Evolutionary conservation across 495 filamentous ascomycete species (phyloP).

Genomic region (Tuber melanosporum): DNA sequence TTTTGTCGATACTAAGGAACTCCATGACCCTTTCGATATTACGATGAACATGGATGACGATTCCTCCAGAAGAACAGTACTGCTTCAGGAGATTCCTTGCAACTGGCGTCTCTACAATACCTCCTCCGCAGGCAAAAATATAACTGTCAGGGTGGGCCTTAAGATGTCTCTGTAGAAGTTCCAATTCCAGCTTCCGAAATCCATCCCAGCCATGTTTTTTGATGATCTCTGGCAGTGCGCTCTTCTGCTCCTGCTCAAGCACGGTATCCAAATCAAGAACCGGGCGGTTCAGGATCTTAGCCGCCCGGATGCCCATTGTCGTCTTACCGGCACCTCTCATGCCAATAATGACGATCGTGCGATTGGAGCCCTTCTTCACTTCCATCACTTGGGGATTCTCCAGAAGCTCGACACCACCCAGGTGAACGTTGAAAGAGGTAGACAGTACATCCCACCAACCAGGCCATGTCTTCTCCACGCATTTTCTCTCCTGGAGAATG

Average conservation of each 20-base stretch:
- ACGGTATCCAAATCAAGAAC: conserved; percentile 83
- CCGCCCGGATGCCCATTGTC: conserved; percentile 79
- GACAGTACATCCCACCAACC: conserved; percentile 93
- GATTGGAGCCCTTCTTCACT: conserved; percentile 34
- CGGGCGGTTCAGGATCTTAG: conserved; percentile 62
- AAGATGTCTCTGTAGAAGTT: conserved; percentile 63
- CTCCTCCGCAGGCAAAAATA: conserved; percentile 89
- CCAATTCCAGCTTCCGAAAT: conserved; percentile 76
- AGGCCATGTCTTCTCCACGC: conserved; percentile 98
- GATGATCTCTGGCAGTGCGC: conserved; percentile 80
- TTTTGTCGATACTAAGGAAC: conserved; percentile 83
- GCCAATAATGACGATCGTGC: conserved; percentile 86
- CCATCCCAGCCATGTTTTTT: conserved; percentile 73
- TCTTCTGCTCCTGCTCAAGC: conserved; percentile 64
- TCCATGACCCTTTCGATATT: conserved; percentile 84
- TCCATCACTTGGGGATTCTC: conserved; percentile 42
- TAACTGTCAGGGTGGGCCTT: conserved; percentile 66
- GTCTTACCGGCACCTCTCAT: conserved; percentile 98
- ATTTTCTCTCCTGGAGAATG: conserved; percentile 80
- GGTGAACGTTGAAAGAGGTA: conserved; percentile 62
- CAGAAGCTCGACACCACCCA: conserved; percentile 63
- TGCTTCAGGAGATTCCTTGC: conserved; percentile 67
- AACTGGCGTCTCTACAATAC: conserved; percentile 80
- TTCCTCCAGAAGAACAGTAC: conserved; percentile 74
- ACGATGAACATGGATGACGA: conserved; percentile 79